Evolutionary conservation across 352 stramenopile genomes (phyloP).

Genomic region (Pythium dissotocum): DNA sequence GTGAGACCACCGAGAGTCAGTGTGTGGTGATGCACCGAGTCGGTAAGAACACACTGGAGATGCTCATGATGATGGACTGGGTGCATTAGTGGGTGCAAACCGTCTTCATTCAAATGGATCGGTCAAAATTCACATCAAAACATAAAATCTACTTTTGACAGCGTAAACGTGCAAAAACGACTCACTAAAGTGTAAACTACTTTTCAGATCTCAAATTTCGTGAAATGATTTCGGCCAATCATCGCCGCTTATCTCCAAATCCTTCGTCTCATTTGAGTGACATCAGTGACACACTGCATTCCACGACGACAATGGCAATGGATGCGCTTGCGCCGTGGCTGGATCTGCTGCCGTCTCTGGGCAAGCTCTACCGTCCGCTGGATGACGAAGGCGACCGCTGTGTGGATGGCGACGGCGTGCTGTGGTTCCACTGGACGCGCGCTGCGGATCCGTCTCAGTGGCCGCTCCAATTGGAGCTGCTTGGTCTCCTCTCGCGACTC

Average conservation of each 20-base stretch:
- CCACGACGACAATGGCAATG: neutral
- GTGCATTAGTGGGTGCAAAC: neutral
- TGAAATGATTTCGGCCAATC: no score
- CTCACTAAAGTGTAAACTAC: no score
- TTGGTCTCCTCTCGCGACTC: conserved; percentile 4
- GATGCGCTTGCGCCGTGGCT: conserved; percentile 1
- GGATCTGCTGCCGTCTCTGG: neutral
- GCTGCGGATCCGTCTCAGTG: neutral
- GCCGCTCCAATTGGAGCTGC: conserved; percentile 5
- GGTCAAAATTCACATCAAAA: neutral
- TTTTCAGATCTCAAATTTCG: no score
- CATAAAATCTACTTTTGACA: neutral
- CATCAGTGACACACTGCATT: neutral
- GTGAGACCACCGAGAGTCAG: neutral
- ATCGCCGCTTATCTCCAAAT: neutral
- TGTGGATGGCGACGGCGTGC: conserved; percentile 10
- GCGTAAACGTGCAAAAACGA: neutral
- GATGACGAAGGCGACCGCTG: conserved; percentile 14
- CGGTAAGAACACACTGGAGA: neutral
- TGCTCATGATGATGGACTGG: neutral
- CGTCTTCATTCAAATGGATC: neutral
- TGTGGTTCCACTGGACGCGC: conserved; percentile 18
- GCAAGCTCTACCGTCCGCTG: conserved; percentile 9
- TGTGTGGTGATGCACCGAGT: neutral
- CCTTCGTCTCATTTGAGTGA: conserved; percentile 1